Conservation (phyloP, 1,284 basidiomycete species). For the Xerocomus amazonicus region DNA sequence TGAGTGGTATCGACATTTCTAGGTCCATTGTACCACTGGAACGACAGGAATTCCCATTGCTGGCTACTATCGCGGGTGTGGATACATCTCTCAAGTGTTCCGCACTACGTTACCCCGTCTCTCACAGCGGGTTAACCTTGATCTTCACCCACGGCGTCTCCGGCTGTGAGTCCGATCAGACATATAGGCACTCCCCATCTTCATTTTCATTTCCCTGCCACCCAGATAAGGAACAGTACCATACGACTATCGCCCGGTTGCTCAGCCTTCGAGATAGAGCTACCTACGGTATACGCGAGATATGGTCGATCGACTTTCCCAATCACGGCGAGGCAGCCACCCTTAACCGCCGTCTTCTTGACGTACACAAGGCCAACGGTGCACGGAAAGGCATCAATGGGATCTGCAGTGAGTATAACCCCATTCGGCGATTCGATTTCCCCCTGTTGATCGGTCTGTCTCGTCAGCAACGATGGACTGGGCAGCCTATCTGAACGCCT, state of each 20-base stretch:
- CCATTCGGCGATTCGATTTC: neutral
- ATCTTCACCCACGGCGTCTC: slow-evolving; percentile 28
- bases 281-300: slow-evolving; percentile 41
- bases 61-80: slow-evolving; percentile 14
- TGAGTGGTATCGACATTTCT: slow-evolving; percentile 4
- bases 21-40: slow-evolving; percentile 13
- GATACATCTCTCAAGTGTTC: slow-evolving; percentile 17
- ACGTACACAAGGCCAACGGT: slow-evolving; percentile 25
- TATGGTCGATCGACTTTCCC: slow-evolving; percentile 52
- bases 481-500: slow-evolving; percentile 23
- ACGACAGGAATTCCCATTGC: slow-evolving; percentile 17
- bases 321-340: slow-evolving; percentile 52
- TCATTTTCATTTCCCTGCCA: neutral
- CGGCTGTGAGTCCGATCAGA: slow-evolving; percentile 19
- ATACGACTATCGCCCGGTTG: slow-evolving; percentile 40
- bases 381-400: slow-evolving; percentile 4
- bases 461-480: slow-evolving; percentile 22
- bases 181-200: too few species aligned
- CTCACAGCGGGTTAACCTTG: slow-evolving; percentile 24
- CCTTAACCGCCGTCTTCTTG: slow-evolving; percentile 39
- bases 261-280: slow-evolving; percentile 31
- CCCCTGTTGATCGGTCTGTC: neutral
- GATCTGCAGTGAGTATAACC: slow-evolving; percentile 21
- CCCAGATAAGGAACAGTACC: slow-evolving; percentile 54
- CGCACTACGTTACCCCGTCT: slow-evolving; percentile 28